Evolutionary conservation across 83 land plant species (phyloP).

Genomic region (Thuja plicata): DNA sequence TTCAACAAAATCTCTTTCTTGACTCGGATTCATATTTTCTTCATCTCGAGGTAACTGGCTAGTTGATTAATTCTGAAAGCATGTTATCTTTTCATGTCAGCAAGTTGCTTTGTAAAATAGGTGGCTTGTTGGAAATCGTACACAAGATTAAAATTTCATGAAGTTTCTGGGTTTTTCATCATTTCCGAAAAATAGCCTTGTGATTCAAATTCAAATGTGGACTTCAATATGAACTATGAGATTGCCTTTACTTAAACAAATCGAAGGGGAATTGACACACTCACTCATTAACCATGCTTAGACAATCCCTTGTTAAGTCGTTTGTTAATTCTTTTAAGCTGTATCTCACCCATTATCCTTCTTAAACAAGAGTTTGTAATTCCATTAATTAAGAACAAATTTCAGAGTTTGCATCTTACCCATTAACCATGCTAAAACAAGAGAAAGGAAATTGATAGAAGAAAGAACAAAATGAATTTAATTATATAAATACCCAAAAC

Average conservation of each 20-base stretch:
- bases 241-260: not conserved
- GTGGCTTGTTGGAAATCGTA: not conserved
- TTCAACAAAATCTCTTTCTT: slow-evolving; percentile 74
- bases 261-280: not conserved
- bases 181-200: not conserved
- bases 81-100: not conserved
- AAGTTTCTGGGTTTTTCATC: not conserved
- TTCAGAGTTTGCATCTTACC: not conserved
- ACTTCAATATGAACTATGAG: not conserved
- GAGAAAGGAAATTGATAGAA: not conserved
- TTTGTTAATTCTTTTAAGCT: not conserved
- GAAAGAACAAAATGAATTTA: not conserved
- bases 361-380: too few relatives aligned
- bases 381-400: too few relatives aligned
- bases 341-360: not conserved
- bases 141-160: not conserved
- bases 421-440: too few relatives aligned
- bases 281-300: too few relatives aligned
- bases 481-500: not conserved
- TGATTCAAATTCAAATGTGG: not conserved
- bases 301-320: not conserved
- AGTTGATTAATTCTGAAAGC: not conserved
- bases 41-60: slow-evolving; percentile 61
- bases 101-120: not conserved
- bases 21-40: slow-evolving; percentile 90